phyloP scores from a whole-genome alignment of 495 filamentous ascomycete species.

The Daldinia concentrica region DNA sequence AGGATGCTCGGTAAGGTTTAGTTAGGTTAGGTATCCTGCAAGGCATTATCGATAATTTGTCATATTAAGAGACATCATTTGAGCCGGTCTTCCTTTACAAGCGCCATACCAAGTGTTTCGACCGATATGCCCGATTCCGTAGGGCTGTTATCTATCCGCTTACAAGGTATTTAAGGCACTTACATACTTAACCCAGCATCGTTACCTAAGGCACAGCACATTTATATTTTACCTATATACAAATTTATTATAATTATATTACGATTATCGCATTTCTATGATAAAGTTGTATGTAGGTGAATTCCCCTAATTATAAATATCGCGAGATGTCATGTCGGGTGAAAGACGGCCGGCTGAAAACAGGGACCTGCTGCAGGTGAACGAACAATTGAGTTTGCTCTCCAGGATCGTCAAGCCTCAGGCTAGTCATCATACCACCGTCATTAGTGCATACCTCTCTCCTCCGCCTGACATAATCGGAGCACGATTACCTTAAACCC shows the following conservation, averaged over 20 bases:
- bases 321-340: conserved; percentile 17
- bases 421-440: background rate
- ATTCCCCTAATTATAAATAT: background rate
- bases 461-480: conserved; percentile 1
- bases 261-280: no score
- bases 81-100: background rate
- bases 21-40: background rate
- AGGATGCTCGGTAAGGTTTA: conserved; percentile 30
- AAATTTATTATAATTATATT: background rate
- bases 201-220: background rate
- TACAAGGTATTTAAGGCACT: no score
- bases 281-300: background rate
- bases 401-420: conserved; percentile 15
- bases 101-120: background rate
- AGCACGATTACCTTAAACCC: no score
- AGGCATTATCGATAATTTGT: conserved; percentile 19
- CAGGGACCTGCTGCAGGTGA: conserved; percentile 3
- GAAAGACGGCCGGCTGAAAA: conserved; percentile 30
- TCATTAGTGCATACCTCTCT: background rate
- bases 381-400: background rate
- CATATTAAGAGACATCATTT: conserved; percentile 3
- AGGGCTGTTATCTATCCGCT: background rate
- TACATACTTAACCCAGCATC: background rate
- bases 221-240: background rate
- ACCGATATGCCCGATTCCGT: conserved; percentile 4